Conservation (phyloP, 805 yeast genomes). For the Kurtzmaniella fragi region DNA sequence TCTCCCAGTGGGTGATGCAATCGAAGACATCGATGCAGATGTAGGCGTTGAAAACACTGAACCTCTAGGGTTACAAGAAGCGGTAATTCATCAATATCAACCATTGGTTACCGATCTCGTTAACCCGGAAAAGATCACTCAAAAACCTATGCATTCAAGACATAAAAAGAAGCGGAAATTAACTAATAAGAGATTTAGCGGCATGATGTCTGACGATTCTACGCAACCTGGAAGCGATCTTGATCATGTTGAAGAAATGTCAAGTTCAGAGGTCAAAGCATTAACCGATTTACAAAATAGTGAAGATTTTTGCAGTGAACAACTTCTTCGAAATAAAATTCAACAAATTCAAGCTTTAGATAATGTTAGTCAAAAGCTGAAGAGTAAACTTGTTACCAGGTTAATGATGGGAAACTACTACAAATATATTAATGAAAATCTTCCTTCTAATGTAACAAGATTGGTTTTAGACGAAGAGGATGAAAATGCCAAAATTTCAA, state of each 20-base stretch:
- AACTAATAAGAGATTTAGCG: slow-evolving; percentile 12
- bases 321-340: slow-evolving; percentile 43
- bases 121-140: slow-evolving; percentile 37
- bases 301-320: slow-evolving; percentile 34
- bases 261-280: slow-evolving; percentile 27
- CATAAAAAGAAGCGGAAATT: slow-evolving; percentile 7
- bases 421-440: slow-evolving; percentile 38
- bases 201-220: slow-evolving; percentile 7
- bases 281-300: slow-evolving; percentile 32
- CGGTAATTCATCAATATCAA: slow-evolving; percentile 37
- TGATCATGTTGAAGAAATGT: slow-evolving; percentile 31
- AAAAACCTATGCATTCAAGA: slow-evolving; percentile 2
- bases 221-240: slow-evolving; percentile 17
- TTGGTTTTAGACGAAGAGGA: slow-evolving; percentile 11
- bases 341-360: slow-evolving; percentile 39
- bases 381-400: slow-evolving; percentile 51
- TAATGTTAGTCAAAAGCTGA: slow-evolving; percentile 35
- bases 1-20: slow-evolving; percentile 47
- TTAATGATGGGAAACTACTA: slow-evolving; percentile 67
- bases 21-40: slow-evolving; percentile 7
- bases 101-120: slow-evolving; percentile 51
- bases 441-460: slow-evolving; percentile 13
- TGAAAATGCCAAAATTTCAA: slow-evolving; percentile 4
- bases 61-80: slow-evolving; percentile 51
- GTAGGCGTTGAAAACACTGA: slow-evolving; percentile 28